These are phyloP conservation scores for Zychaea mexicana DNA, from an alignment of 371 early-diverging fungal genomes.

Conservation along the genomic window DNA sequence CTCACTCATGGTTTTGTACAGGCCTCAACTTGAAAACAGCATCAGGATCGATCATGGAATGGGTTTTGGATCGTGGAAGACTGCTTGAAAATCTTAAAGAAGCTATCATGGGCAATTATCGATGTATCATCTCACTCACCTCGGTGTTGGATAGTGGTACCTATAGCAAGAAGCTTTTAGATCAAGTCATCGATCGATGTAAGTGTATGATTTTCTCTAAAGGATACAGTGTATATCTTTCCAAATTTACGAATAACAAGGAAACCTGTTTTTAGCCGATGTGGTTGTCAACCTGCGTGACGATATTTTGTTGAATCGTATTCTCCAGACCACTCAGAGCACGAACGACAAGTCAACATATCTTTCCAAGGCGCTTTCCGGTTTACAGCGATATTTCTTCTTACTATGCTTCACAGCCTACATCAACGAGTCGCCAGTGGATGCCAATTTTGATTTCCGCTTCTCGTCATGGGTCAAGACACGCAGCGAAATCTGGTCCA, in stretches of 20 bases:
- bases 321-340: constrained; percentile 49
- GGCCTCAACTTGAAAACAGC: constrained; percentile 40
- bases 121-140: constrained; percentile 51
- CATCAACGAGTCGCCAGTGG: constrained; percentile 46
- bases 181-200: constrained; percentile 65
- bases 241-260: neutral
- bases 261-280: constrained; percentile 45
- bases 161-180: constrained; percentile 55
- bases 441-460: constrained; percentile 37
- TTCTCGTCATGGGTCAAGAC: constrained; percentile 61
- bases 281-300: constrained; percentile 67
- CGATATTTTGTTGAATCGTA: constrained; percentile 61
- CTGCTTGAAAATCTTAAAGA: constrained; percentile 60
- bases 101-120: constrained; percentile 70
- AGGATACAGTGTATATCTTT: too few species aligned
- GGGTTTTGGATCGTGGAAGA: constrained; percentile 57
- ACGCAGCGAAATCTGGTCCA: constrained; percentile 62
- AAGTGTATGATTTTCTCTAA: too few species aligned
- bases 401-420: constrained; percentile 65
- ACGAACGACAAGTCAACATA: constrained; percentile 21
- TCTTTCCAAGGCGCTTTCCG: constrained; percentile 49
- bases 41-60: constrained; percentile 59
- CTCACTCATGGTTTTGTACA: neutral
- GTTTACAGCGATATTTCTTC: constrained; percentile 70
- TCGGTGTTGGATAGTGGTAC: constrained; percentile 58